Conservation (phyloP, 495 filamentous ascomycete species). For the Aspergillus homomorphus region DNA sequence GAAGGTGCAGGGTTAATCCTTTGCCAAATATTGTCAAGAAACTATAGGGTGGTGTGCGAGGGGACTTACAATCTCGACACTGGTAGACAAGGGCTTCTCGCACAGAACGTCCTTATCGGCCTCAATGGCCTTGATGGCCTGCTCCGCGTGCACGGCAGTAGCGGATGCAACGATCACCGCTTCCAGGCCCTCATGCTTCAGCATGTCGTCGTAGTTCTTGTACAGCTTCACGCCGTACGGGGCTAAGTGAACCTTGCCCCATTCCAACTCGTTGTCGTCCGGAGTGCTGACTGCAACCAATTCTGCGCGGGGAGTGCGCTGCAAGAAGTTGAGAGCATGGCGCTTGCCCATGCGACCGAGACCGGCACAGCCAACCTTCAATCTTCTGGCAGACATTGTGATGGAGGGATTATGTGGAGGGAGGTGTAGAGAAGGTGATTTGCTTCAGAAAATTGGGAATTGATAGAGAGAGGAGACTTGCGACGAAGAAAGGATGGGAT, state of each 20-base stretch:
- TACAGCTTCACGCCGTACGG: conserved; percentile 48
- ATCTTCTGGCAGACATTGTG: conserved; percentile 43
- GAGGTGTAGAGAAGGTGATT: conserved; percentile 3
- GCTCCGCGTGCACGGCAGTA: conserved; percentile 54
- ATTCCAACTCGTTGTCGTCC: conserved; percentile 48
- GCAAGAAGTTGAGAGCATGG: conserved; percentile 52
- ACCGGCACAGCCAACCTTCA: conserved; percentile 51
- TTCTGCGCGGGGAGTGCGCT: conserved; percentile 50
- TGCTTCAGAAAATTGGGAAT: neutral
- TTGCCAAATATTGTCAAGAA: no score
- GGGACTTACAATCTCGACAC: conserved; percentile 47
- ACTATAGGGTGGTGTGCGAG: no score
- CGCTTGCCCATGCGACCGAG: conserved; percentile 59
- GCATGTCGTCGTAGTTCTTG: conserved; percentile 55
- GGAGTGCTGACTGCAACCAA: conserved; percentile 52
- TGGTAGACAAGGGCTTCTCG: conserved; percentile 54
- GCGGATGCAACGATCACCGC: conserved; percentile 52
- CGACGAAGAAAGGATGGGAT: neutral
- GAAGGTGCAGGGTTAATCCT: no score
- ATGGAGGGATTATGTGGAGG: neutral
- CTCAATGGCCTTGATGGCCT: conserved; percentile 55
- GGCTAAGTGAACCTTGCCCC: conserved; percentile 47
- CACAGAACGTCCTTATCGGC: conserved; percentile 54
- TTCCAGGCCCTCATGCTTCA: conserved; percentile 51
- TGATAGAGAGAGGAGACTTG: conserved; percentile 4